Conservation (phyloP, 371 early-diverging fungal species). For the Lichtheimia ramosa region DNA sequence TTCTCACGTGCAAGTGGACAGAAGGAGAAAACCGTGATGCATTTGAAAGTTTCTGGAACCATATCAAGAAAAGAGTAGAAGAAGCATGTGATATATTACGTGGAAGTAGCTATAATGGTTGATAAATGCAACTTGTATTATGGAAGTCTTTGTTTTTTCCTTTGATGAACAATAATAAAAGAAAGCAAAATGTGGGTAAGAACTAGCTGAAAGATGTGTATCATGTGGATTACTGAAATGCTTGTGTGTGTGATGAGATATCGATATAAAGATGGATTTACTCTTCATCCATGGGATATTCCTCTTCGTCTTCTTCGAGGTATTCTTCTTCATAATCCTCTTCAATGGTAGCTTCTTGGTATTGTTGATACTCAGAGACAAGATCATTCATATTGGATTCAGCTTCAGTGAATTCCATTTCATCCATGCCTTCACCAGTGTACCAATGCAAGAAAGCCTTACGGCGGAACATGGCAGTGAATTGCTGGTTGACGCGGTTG, state of each 20-base stretch:
- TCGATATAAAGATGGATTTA: not conserved
- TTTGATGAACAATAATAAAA: not conserved
- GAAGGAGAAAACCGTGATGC: conserved; percentile 33
- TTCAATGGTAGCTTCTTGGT: conserved; percentile 87
- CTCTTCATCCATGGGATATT: not conserved
- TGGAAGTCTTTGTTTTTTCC: not conserved
- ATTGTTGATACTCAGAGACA: conserved; percentile 90
- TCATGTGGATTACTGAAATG: not conserved
- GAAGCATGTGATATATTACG: conserved; percentile 50
- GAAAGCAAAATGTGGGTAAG: not conserved
- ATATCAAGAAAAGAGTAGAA: conserved; percentile 53
- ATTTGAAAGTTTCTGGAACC: conserved; percentile 53
- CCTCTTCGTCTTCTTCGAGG: not conserved
- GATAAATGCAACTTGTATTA: not conserved
- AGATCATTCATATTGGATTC: conserved; percentile 96
- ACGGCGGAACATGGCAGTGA: conserved; percentile 92
- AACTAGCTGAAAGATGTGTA: not conserved
- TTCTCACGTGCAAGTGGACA: conserved; percentile 32
- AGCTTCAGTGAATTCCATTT: conserved; percentile 90
- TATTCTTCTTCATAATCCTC: conserved; percentile 40
- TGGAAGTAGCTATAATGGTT: conserved; percentile 13
- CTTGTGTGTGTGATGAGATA: not conserved
- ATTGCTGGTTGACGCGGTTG: conserved; percentile 97
- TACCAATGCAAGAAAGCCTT: conserved; percentile 98
- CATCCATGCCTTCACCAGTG: conserved; percentile 97